Base-by-base conservation (phyloP, 768 basidiomycete species). In the Lepiota venenata region DNA sequence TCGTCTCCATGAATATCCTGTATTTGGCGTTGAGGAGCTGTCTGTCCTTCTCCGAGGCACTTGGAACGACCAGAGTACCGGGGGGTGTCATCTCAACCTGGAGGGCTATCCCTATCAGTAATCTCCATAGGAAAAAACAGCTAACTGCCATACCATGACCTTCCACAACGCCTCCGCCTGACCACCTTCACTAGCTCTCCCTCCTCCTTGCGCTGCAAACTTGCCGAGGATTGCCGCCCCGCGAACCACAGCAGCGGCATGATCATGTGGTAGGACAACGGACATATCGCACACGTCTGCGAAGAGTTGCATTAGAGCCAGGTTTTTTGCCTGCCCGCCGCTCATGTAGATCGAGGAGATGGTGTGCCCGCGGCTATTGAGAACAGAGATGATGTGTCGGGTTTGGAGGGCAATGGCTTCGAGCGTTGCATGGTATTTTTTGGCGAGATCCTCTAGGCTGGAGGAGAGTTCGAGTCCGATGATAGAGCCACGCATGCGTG, bases 361-460 rank as follows among this genome's bases (percentile, higher is more conserved):
- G 16, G 75, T 64, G 69, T 98, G 96, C 0, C 95, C 96, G 21
- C 84, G 80, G 25, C 65, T 67, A 71, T 98, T 96, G 78, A 98
- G 87, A 57, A 83, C 81, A 63, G 94, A 91, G 56, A 98, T 75
- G 68, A 99, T 98, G 69, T 97, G 94, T 10, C 91, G 80, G 27
- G 93, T 97, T 69, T 98, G 95, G 20, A 97, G 82, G 14, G 93
- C 90, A 68, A 99, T 95, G 16, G 93, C 84, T 72, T 97, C 91
- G 43, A 98, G 83, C 0, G 94, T 88, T 52, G 93, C 82, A 63
- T 93, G 85, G 73, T 96, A 98, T 65, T 91, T 92, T 56, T 84
- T 82, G 10, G 95, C 91, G 51, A 99, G 85, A 68, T 97, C 94
- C 47, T 74, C 65, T 35, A 97, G 74, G 35, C 81, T 78, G 58